Base-by-base conservation (phyloP, 306 rosid species). In the Rubus parviflorus region DNA sequence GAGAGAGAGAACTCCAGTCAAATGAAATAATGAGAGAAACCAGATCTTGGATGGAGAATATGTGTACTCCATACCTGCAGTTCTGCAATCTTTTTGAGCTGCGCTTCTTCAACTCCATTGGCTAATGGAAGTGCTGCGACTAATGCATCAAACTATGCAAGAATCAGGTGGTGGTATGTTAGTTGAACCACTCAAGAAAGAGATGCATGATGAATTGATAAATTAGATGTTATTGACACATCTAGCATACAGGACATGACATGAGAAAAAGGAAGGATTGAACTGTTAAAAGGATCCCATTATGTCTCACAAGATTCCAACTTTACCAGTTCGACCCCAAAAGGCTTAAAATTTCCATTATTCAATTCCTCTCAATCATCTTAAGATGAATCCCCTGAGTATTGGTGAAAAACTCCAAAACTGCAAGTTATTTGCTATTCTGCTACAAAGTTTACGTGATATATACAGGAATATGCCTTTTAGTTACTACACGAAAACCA, bases 71-170 rank as follows among this genome's bases (percentile, higher is more conserved):
- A 35, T 80, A 92, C 98, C 92, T 94, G 97, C 67, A 94, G 81
- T 84, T 90, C 93, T 61, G 90, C 88, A 77, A 94, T 94, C 86
- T 85, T 84, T 81, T 89, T 89, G 49, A 94, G 83, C 72, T 94
- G 91, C 22, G 81, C 93, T 58, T 90, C 98, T 87, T 92, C 97
- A 51, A 90, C 97, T 79, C 89, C 89, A 51, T 94, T 92, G 8
- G 90, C 80, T 70, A 92, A 71, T 9, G 97, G 97, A 75, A 94
- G 94, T 1, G 92, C 96, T 4, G 93, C 89, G 77, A 92, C 98
- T 77, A 94, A 68, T 73, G 82, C 89, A 85, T 94, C 98, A 83
- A 94, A 90, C 98, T 94, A 79, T 68, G 75, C n/a, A 66, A 73
- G 70, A 68, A 78, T 72, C 75, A 79, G 43, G 19, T 22, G 25